Evolutionary conservation across 176 grass and related monocot genomes (phyloP), one percentile per base, ranked within the genome.

Genomic region (Paspalum notatum): DNA sequence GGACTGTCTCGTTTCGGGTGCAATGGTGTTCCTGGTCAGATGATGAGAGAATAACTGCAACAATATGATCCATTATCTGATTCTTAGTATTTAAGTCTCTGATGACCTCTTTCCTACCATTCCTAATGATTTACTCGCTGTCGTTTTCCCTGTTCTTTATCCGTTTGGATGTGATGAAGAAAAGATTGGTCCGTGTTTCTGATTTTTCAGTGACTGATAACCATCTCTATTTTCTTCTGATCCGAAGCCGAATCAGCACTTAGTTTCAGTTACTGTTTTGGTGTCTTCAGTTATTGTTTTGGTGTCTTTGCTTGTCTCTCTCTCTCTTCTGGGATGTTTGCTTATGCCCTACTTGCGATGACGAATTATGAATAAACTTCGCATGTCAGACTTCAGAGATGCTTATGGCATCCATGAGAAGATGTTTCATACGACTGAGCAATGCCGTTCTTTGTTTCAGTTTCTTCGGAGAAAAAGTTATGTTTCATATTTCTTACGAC

Each of bases 371-470:
- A 72, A 80, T 24, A 66, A 87, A 76, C 18, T 84, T 87, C 84
- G 87, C 91, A 89, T 90, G 87, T 93, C 91, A 90, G 91, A 90
- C 85, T 90, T 90, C 85, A 21, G 87, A 93, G 87, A 87, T 76
- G 74, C 84, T 26, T 49, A 4, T 50, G 14, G 91, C 78, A 26
- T 90, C 87, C 6, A 90, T 93, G 91, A 90, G 91, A 90, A 82
- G 73, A 75, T 9, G 64, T 24, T 82, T 87, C 85, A 83, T 90
- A 64, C 0, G 4, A 61, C 85, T 90, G 91, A 90, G 87, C 91
- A 91, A 75, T 67, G 16, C 7, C 13, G 13, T 1, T 68, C 9
- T 58, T 9, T 15, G 10, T 9, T 32, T 32, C 32, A 32, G 32
- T 32, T 32, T 32, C 32, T n/a, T n/a, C n/a, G n/a, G n/a, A n/a